Conservation (phyloP, 2,329 filamentous ascomycete species). For the Trichophyton mentagrophytes region DNA sequence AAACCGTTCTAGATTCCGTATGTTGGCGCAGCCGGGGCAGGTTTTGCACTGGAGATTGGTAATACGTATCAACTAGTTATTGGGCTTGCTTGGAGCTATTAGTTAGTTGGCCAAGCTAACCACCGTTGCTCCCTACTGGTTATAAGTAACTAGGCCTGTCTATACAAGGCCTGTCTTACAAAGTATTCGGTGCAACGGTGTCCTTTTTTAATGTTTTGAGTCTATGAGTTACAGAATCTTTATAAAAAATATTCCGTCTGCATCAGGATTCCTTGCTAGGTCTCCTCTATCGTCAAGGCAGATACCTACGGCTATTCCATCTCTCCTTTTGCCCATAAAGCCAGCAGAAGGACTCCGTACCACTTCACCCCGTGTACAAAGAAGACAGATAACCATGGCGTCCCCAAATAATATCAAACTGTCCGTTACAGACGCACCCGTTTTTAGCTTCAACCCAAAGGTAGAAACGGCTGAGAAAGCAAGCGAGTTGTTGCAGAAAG, state of each 20-base stretch:
- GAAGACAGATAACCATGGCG: conserved; percentile 30
- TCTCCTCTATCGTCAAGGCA: background rate
- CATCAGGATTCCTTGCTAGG: background rate
- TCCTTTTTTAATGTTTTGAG: background rate
- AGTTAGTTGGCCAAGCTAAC: background rate
- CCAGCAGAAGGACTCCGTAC: background rate
- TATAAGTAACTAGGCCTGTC: background rate
- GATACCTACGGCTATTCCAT: too few relatives aligned
- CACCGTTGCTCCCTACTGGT: background rate
- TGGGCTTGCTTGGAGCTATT: background rate
- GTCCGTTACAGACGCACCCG: conserved; percentile 30
- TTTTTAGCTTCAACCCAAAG: conserved; percentile 37
- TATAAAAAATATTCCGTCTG: background rate
- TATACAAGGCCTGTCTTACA: background rate
- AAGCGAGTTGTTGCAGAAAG: conserved; percentile 59
- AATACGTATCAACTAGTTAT: background rate
- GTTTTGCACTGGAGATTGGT: background rate
- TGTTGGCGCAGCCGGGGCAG: background rate
- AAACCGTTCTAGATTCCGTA: background rate
- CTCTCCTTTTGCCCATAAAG: background rate
- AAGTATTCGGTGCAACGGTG: background rate
- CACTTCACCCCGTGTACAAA: background rate
- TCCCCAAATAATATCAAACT: conserved; percentile 38
- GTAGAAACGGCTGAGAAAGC: conserved; percentile 49
- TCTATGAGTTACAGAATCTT: background rate